Evolutionary conservation across 2,329 filamentous ascomycete species (phyloP), one percentile per base, ranked within the genome.

Genomic region (Phialophora verrucosa): DNA sequence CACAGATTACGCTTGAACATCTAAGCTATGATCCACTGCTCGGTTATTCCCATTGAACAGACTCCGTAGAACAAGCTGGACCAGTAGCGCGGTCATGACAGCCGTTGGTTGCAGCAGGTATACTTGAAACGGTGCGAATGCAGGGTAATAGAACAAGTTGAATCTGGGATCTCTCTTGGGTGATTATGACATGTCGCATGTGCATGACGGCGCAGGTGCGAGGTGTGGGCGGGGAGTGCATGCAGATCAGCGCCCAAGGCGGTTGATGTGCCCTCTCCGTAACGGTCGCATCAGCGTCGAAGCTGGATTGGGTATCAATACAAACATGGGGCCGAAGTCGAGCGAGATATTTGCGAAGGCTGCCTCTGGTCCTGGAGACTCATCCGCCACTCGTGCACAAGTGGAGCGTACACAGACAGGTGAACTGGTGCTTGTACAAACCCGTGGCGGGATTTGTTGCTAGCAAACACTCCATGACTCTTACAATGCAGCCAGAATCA

Each of bases 121-220:
- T 44, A 44, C 38, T n/a, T 4, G 38, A 17, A 42, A 44, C 1
- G 25, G 31, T 50, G 17, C 14, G n/a, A 12, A 42, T 50, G 47
- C 47, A 50, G 47, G 23, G 8, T 27, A 27, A 12, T 27, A 17
- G 12, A 44, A 8, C 38, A 44, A 44, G 38, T 27, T 27, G 49
- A 25, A 51, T 51, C 49, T 29, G 20, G 20, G 10, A 25, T 27
- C 12, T 51, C 23, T 25, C 49, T 27, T 51, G 14, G 20, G 23
- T 47, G 59, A 54, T 61, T 54, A 38, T 61, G 59, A 49, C 59
- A 53, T 14, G 47, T n/a, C 54, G 31, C 59, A 61, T 61, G 12
- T 53, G 59, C 59, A 61, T 23, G 53, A 32, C 31, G 10, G 10
- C 31, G 31, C 32, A 35, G 32, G 10, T 12, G 32, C 32, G 32